Base-by-base conservation (phyloP, 352 stramenopile species). In the Aphanomyces stellatus region DNA sequence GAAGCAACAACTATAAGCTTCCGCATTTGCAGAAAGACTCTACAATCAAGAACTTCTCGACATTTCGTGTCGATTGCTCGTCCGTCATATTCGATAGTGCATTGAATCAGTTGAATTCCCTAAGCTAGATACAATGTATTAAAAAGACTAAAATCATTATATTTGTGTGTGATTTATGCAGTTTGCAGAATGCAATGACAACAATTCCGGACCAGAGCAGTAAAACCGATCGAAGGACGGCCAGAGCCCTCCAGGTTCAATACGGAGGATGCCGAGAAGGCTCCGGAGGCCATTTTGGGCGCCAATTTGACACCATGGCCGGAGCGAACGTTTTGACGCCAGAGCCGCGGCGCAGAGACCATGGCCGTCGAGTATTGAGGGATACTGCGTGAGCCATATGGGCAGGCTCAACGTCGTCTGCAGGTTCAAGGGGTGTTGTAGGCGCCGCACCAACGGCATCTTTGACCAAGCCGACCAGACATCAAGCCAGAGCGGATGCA, bases 1-100 rank as follows among this genome's bases (percentile, higher is more conserved):
- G 62, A 5, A 53, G 34, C 62, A 69, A 53, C 62, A 34, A 37
- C 31, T 69, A 69, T 31, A 53, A 62, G 8, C 61, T 68, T 10
- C 31, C 48, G 40, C 57, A 43, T 43, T n/a, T n/a, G n/a, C n/a
- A n/a, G n/a, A 43, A 43, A 17, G 37, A 43, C 37, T 8, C 37
- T 17, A 43, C 37, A 43, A 43, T 43, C 17, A 17, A 43, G 37
- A 43, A 17, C 37, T 17, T 43, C 8, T 43, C 37, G 8, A 17
- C 8, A 8, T 43, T 17, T 43, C 8, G 17, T 43, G 37, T 43
- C 17, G 37, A 43, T 8, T 43, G 37, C 17, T 8, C 8, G 8
- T 17, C 37, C 8, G 17, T 17, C 8, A 17, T 17, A 17, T 43
- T 17, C 37, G 37, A 43, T 8, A 43, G 37, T 17, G 37, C 37